Base-by-base conservation (phyloP, 1,139 yeast genomes). In the Saccharomycopsis hybrid region DNA sequence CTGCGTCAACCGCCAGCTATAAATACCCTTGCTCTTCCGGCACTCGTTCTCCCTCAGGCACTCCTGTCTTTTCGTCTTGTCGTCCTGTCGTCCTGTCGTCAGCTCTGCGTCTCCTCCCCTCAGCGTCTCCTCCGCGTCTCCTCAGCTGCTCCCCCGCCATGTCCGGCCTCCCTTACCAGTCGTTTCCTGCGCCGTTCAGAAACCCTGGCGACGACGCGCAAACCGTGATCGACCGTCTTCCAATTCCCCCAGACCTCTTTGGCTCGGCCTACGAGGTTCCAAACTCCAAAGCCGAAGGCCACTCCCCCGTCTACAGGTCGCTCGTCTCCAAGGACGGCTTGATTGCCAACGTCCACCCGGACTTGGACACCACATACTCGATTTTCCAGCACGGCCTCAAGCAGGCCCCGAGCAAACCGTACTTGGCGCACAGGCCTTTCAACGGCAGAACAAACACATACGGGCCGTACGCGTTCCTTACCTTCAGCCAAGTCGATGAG, bases 281-380 rank as follows among this genome's bases (percentile, higher is more conserved):
- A 5, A 24, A 13, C 5, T 9, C 24, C 13, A 18, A 48, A 36
- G n/a, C 41, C 38, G 27, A 28, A 8, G 53, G 54, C 3, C 46
- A 51, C 43, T 55, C 58, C 2, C 58, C 58, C 36, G 37, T 55
- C 2, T 51, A 48, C 38, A 40, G 57, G 35, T 53, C 50, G 28
- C 24, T 3, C 8, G 45, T 43, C 29, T 3, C 49, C 3, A 43
- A 39, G 28, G 49, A 48, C 27, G 49, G 43, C 5, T 28, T 49
- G 2, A n/a, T 44, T n/a, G 46, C 33, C 31, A 41, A 38, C 9
- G 43, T 62, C 13, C 75, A 73, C 54, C 72, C 75, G 1, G 56
- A 68, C 1, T 61, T 74, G 50, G 56, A 58, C 45, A 76, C 81
- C 1, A 64, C 72, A 49, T 65, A 72, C 54, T 65, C 64, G 4